Percentiles rank a stretch among this genome's conserved stretches.
These are phyloP conservation scores for Lactuca sativa DNA, from an alignment of 129 eudicot genomes.

Conservation along the genomic window DNA sequence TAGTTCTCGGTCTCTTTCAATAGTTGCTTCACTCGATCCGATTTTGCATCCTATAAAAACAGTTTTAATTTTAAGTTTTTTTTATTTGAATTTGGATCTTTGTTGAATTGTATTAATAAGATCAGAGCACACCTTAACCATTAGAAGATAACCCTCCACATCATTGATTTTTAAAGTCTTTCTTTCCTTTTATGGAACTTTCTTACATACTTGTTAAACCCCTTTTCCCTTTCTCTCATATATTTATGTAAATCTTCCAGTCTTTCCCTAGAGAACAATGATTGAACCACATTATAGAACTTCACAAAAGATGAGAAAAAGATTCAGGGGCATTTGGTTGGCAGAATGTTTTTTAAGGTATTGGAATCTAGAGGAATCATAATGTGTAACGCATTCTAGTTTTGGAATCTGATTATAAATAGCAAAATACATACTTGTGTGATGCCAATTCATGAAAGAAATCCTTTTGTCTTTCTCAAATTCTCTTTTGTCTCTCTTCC, in stretches of 20 bases:
- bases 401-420: neutral
- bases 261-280: constrained; percentile 62
- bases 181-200: constrained; percentile 97
- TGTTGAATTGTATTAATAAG: neutral
- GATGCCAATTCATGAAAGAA: constrained; percentile 88
- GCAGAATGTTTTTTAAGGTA: too few relatives aligned
- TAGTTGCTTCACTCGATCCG: constrained; percentile 89
- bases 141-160: constrained; percentile 97
- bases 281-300: neutral
- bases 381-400: too few relatives aligned
- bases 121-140: constrained; percentile 77
- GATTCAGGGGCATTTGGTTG: too few relatives aligned
- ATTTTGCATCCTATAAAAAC: constrained; percentile 80
- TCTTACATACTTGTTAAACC: constrained; percentile 76
- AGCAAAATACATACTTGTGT: constrained; percentile 59
- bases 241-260: constrained; percentile 78
- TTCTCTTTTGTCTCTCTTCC: constrained; percentile 96
- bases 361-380: too few relatives aligned
- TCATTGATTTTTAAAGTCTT: constrained; percentile 88
- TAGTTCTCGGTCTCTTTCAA: constrained; percentile 95
- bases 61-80: neutral
- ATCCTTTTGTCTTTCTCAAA: constrained; percentile 92
- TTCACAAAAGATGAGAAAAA: neutral
- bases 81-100: constrained; percentile 3
- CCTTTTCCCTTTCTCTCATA: constrained; percentile 91